Conservation (phyloP, 2,329 filamentous ascomycete genomes). For the Myrmaecium sp. region DNA sequence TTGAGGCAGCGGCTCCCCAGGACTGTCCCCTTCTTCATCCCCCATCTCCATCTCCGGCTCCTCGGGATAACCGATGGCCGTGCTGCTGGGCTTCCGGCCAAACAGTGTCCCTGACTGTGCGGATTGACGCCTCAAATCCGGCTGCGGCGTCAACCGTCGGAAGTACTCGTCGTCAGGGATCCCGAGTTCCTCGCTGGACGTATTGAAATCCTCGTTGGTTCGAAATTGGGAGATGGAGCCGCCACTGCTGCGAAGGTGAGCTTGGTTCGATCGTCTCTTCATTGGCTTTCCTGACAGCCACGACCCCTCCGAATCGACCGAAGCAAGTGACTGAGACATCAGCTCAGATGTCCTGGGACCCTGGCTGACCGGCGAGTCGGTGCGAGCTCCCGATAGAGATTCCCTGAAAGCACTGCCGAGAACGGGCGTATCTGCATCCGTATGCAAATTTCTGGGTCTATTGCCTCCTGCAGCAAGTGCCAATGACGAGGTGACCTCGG, state of each 20-base stretch:
- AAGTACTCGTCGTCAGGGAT: slow-evolving; percentile 61
- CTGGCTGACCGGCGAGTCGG: slow-evolving; percentile 25
- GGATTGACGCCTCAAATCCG: slow-evolving; percentile 24
- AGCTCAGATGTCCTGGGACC: slow-evolving; percentile 12
- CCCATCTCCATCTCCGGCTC: slow-evolving; percentile 29
- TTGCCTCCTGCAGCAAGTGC: slow-evolving; percentile 25
- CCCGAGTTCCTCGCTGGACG: slow-evolving; percentile 48
- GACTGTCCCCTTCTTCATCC: slow-evolving; percentile 6
- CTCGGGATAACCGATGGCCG: slow-evolving; percentile 30
- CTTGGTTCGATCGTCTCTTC: slow-evolving; percentile 29
- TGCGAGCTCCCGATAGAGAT: slow-evolving; percentile 11
- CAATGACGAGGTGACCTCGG: slow-evolving; percentile 39
- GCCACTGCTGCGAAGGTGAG: slow-evolving; percentile 28
- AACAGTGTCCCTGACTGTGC: slow-evolving; percentile 12
- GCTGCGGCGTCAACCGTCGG: slow-evolving; percentile 33
- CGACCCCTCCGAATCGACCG: slow-evolving; percentile 86
- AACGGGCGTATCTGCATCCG: slow-evolving; percentile 11
- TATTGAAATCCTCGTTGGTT: slow-evolving; percentile 36
- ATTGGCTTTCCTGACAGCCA: slow-evolving; percentile 71
- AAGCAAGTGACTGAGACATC: slow-evolving; percentile 73
- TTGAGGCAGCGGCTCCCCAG: slow-evolving; percentile 10
- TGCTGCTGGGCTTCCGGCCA: slow-evolving; percentile 25
- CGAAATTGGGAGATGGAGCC: slow-evolving; percentile 22
- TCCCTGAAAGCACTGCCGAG: slow-evolving; percentile 2
- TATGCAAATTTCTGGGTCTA: slow-evolving; percentile 14